Conservation (phyloP, 345 rosid species). For the Erucastrum elatum region DNA sequence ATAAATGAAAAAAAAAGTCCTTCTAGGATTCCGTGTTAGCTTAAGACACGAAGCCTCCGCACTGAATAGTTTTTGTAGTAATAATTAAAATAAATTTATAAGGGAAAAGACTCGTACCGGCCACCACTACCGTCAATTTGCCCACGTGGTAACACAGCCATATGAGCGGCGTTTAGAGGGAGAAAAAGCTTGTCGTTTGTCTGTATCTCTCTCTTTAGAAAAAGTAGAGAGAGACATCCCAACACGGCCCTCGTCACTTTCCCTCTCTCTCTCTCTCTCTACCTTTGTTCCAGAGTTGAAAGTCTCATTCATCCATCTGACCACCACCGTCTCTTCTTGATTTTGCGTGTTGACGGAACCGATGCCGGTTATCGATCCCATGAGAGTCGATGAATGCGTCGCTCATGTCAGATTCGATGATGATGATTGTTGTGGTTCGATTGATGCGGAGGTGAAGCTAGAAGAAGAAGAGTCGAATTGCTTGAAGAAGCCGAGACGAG, state of each 20-base stretch:
- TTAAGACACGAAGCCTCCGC: constrained; percentile 34
- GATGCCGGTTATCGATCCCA: too few species aligned
- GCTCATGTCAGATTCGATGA: too few species aligned
- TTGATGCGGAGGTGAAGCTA: constrained; percentile 8
- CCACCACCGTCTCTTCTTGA: not conserved
- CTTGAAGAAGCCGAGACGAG: constrained; percentile 51
- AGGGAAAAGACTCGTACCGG: constrained; percentile 28
- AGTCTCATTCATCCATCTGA: constrained; percentile 35
- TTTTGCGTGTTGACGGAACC: too few species aligned
- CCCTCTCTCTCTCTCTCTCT: constrained; percentile 13
- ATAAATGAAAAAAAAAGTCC: not conserved
- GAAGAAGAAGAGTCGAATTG: constrained; percentile 5
- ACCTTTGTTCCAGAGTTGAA: constrained; percentile 15
- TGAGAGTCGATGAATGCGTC: too few species aligned
- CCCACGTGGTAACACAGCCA: constrained; percentile 33
- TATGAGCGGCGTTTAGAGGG: not conserved
- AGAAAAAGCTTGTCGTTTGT: too few species aligned
- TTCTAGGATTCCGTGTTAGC: constrained; percentile 31
- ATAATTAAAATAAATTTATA: not conserved
- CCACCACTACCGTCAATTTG: constrained; percentile 26
- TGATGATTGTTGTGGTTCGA: not conserved
- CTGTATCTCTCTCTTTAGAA: not conserved
- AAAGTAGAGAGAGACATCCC: constrained; percentile 39
- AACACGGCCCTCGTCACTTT: not conserved
- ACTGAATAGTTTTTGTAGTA: not conserved